Conservation (phyloP, 805 yeast species). For the Metschnikowia kofuensis region DNA sequence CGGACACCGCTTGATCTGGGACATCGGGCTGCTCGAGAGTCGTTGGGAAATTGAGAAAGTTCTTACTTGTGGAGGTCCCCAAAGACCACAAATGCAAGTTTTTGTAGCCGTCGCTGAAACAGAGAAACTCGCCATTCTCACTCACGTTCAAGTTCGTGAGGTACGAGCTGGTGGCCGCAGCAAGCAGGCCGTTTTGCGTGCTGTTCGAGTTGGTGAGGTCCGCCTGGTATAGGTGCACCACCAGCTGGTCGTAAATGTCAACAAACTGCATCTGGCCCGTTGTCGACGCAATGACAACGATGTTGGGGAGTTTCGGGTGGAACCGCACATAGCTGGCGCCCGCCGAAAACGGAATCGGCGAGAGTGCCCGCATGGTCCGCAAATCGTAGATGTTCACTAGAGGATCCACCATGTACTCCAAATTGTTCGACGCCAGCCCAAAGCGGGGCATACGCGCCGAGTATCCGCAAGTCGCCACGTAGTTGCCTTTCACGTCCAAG, state of each 20-base stretch:
- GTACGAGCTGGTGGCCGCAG: conserved; percentile 19
- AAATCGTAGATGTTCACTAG: conserved; percentile 80
- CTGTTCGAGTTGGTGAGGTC: conserved; percentile 34
- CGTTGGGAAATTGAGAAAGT: conserved; percentile 38
- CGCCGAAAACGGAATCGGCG: conserved; percentile 84
- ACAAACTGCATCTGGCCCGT: conserved; percentile 83
- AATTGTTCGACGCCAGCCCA: conserved; percentile 9
- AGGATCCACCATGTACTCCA: conserved; percentile 56
- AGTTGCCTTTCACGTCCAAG: conserved; percentile 61
- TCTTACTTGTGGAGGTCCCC: conserved; percentile 24
- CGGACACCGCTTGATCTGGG: conserved; percentile 24
- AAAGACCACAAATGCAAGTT: conserved; percentile 67
- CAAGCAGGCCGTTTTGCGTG: not conserved
- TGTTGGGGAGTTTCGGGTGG: conserved; percentile 83
- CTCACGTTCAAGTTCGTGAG: conserved; percentile 54
- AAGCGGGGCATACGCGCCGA: conserved; percentile 59
- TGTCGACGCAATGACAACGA: conserved; percentile 68
- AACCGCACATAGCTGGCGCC: conserved; percentile 83
- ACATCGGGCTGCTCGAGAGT: conserved; percentile 55
- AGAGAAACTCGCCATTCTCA: conserved; percentile 72
- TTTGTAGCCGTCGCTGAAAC: conserved; percentile 63
- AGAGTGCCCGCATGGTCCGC: conserved; percentile 61
- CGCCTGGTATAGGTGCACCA: conserved; percentile 63
- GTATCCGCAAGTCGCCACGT: conserved; percentile 78
- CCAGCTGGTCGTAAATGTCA: conserved; percentile 78